Conservation (phyloP, 768 basidiomycete genomes). For the Tremella mesenterica region DNA sequence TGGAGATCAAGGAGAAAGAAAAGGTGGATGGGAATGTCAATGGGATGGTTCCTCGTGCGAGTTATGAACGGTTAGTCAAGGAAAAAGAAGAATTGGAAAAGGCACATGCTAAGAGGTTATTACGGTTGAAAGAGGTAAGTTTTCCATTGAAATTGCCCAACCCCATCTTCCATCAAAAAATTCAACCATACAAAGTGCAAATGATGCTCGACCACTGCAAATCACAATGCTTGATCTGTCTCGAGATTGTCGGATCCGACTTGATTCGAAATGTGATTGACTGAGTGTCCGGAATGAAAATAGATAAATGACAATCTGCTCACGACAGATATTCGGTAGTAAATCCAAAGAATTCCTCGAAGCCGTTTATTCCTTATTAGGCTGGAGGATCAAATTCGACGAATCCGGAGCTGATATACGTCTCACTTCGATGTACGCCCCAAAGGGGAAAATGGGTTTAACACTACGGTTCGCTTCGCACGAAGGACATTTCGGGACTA, state of each 20-base stretch:
- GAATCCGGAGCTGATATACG: conserved; percentile 75
- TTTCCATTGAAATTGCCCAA: too few relatives aligned
- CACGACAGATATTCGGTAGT: conserved; percentile 61
- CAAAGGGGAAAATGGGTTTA: conserved; percentile 81
- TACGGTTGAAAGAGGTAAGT: conserved; percentile 68
- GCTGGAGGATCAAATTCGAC: conserved; percentile 83
- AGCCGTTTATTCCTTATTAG: conserved; percentile 78
- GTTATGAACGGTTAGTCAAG: conserved; percentile 61
- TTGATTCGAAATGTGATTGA: not conserved
- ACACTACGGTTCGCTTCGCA: conserved; percentile 42
- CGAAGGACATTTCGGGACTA: conserved; percentile 44
- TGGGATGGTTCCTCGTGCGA: conserved; percentile 64
- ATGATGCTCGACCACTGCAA: too few relatives aligned
- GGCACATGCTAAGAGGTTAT: conserved; percentile 67
- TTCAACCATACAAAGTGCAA: too few relatives aligned
- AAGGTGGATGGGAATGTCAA: conserved; percentile 19
- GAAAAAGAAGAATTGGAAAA: conserved; percentile 64
- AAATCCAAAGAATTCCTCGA: conserved; percentile 88
- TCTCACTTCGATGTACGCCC: conserved; percentile 83
- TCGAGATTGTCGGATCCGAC: too few relatives aligned
- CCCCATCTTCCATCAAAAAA: too few relatives aligned
- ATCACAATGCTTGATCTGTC: too few relatives aligned
- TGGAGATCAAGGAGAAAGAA: too few relatives aligned
- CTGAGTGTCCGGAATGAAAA: not conserved
- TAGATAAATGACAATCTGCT: not conserved